Percentiles rank a stretch among this genome's conserved stretches.
Evolutionary conservation across 148 eudicot species (phyloP).

Genomic region (Dysphania ambrosioides): DNA sequence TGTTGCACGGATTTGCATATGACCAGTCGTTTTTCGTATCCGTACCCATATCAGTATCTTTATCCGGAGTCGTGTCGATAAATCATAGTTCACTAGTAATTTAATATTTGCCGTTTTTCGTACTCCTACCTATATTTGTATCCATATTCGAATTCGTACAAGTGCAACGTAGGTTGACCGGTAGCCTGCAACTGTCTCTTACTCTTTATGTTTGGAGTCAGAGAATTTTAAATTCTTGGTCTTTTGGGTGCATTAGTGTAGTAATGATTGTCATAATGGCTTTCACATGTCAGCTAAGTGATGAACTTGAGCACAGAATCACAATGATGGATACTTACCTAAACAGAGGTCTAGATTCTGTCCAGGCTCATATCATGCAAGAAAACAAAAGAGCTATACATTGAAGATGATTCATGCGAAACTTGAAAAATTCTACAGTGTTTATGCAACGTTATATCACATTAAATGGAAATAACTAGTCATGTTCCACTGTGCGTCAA

Average conservation of each 20-base stretch:
- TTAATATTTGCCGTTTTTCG: no score
- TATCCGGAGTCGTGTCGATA: no score
- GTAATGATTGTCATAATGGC: slow-evolving; percentile 8
- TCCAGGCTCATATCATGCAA: slow-evolving; percentile 90
- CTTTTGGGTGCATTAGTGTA: neutral
- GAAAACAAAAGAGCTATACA: slow-evolving; percentile 69
- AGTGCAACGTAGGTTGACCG: neutral
- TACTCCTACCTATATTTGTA: no score
- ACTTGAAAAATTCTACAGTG: neutral
- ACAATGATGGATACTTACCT: slow-evolving; percentile 63
- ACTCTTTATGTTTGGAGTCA: slow-evolving; percentile 5
- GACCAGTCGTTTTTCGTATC: no score
- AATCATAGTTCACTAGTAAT: no score
- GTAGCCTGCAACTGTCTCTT: neutral
- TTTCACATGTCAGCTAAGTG: slow-evolving; percentile 65
- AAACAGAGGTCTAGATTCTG: slow-evolving; percentile 77
- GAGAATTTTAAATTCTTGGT: neutral
- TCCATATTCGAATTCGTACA: neutral
- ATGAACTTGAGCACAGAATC: slow-evolving; percentile 75
- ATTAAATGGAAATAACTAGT: neutral
- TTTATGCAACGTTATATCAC: neutral
- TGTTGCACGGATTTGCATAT: neutral
- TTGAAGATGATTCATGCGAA: slow-evolving; percentile 53
- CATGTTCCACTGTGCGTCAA: neutral
- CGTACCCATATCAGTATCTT: no score